These are phyloP conservation scores for Xylaria sp. DNA, from an alignment of 2,329 filamentous ascomycete species.

Conservation along the genomic window DNA sequence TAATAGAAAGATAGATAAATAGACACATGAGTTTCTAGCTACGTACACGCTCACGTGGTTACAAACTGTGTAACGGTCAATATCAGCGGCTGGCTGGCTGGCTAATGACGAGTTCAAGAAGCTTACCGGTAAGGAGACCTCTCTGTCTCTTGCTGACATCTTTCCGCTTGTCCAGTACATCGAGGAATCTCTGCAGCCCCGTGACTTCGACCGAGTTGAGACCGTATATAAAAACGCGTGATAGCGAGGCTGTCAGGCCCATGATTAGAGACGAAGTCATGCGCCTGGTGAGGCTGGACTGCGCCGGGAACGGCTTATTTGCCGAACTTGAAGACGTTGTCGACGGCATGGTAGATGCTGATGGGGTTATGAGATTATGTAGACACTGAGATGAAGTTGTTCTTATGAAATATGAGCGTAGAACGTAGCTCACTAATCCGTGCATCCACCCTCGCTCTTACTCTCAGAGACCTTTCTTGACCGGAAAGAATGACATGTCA, in stretches of 20 bases:
- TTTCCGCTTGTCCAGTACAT: constrained; percentile 77
- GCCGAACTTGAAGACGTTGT: constrained; percentile 23
- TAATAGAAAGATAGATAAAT: constrained; percentile 36
- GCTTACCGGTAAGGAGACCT: constrained; percentile 83
- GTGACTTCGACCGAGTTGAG: constrained; percentile 80
- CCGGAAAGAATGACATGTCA: constrained; percentile 37
- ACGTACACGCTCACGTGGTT: constrained; percentile 92
- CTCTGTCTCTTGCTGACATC: constrained; percentile 73
- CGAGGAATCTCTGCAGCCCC: constrained; percentile 80
- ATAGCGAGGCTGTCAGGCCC: constrained; percentile 76
- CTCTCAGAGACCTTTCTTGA: constrained; percentile 4
- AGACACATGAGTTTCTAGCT: constrained; percentile 11
- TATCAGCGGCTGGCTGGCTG: constrained; percentile 34
- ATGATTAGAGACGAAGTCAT: constrained; percentile 79
- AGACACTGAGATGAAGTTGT: constrained; percentile 16
- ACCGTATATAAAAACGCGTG: constrained; percentile 78
- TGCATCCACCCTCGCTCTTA: not conserved
- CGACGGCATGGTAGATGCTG: constrained; percentile 35
- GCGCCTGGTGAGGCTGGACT: constrained; percentile 76
- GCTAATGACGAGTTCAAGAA: constrained; percentile 4
- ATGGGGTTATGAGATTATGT: constrained; percentile 24
- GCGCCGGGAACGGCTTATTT: constrained; percentile 45
- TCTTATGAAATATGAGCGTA: constrained; percentile 8
- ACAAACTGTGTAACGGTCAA: constrained; percentile 68
- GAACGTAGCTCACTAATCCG: constrained; percentile 34